A percentile compares a stretch with the other conserved stretches of the same genome.
Evolutionary conservation across 1,139 yeast species (phyloP).

Genomic region (Hansenula sp.): DNA sequence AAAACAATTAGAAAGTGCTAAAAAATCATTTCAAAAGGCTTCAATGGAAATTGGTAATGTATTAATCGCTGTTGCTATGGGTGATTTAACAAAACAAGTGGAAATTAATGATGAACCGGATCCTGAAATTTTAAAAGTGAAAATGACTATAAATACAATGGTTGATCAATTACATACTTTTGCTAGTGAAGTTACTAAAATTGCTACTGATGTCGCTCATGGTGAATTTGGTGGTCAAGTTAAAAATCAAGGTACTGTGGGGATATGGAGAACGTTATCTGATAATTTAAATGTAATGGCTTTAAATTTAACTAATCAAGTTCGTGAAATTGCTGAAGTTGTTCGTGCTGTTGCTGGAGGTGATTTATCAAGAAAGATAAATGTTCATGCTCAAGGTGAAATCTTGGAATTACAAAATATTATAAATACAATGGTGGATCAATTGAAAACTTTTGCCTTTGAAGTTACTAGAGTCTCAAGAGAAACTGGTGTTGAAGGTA

Average conservation of each 20-base stretch:
- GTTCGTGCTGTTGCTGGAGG: slow-evolving; percentile 88
- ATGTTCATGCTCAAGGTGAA: slow-evolving; percentile 88
- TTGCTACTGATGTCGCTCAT: slow-evolving; percentile 86
- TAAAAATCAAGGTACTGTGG: slow-evolving; percentile 65
- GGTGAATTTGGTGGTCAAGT: slow-evolving; percentile 91
- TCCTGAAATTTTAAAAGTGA: slow-evolving; percentile 74
- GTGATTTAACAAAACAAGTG: slow-evolving; percentile 77
- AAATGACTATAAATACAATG: slow-evolving; percentile 80
- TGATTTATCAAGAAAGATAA: slow-evolving; percentile 73
- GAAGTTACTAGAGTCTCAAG: slow-evolving; percentile 88
- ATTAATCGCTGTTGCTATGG: slow-evolving; percentile 80
- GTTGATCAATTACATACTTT: slow-evolving; percentile 83
- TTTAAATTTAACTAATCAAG: slow-evolving; percentile 75
- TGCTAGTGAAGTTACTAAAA: slow-evolving; percentile 79
- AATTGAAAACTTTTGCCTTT: slow-evolving; percentile 78
- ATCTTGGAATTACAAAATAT: slow-evolving; percentile 76
- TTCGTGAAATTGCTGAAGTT: slow-evolving; percentile 82
- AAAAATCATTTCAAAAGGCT: slow-evolving; percentile 74
- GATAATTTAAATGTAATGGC: slow-evolving; percentile 90
- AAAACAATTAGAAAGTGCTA: slow-evolving; percentile 8
- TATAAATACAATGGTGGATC: slow-evolving; percentile 84
- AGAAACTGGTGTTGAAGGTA: slow-evolving; percentile 90
- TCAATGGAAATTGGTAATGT: slow-evolving; percentile 77
- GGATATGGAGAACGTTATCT: slow-evolving; percentile 81
- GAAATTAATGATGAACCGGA: slow-evolving; percentile 70